Evolutionary conservation across 2,329 filamentous ascomycete genomes (phyloP), one percentile per base, ranked within the genome.

Genomic region (Aspergillus latus): DNA sequence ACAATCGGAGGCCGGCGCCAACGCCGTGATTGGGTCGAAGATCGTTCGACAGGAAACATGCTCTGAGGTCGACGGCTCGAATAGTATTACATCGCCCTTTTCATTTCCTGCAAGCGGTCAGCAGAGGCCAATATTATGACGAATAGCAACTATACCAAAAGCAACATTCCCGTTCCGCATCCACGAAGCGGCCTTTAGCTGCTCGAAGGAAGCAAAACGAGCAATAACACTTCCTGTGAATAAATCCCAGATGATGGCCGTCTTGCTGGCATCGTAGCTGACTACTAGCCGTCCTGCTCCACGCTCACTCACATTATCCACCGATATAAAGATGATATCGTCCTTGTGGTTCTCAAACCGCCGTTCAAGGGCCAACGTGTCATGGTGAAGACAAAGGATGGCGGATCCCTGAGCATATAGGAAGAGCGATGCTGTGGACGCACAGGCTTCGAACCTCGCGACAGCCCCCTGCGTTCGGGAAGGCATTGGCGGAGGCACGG

Each of bases 111-210:
- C 1, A 37, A 9, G 3, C 3, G 9, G 16, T 21, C 26, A 26
- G 15, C 64, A 64, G 6, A 2, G 36, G 16, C 5, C n/a, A 32
- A 3, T 8, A 9, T 13, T 7, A 13, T 8, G 21, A 10, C 2
- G n/a, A 2, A 4, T 9, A 1, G 28, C 8, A 2, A 9, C 42
- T 86, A 74, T 81, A 97, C 93, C 94, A 79, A 97, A 97, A 37
- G 91, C 93, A 63, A 99, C 88, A 76, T 96, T 96, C 53, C 94
- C 94, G 76, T 97, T 97, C 44, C 88, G 84, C 92, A 99, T 97
- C 91, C 94, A 99, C 10, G 89, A 82, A 37, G 92, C 93, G 30
- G 90, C 88, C 21, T 87, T 87, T 61, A 97, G 82, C 63, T 89
- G 85, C 68, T 96, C 91, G 68, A 96, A 97, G 0, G 92, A 94